Base-by-base conservation (phyloP, 257 asterid species). In the Fraxinus pennsylvanica region DNA sequence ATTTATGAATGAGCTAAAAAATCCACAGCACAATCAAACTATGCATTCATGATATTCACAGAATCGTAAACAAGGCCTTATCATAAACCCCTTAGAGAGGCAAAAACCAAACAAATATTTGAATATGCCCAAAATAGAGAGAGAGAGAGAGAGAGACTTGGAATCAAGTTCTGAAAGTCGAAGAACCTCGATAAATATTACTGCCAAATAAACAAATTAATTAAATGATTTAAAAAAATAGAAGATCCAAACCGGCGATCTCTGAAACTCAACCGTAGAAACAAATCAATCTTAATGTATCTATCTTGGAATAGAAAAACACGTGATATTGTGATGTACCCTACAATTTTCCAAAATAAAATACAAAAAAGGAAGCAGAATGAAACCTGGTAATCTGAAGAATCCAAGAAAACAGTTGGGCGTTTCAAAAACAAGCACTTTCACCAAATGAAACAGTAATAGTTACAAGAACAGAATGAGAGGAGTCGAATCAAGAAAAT, bases 301-400 rank as follows among this genome's bases (percentile, higher is more conserved):
- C 25, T 45, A 45, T 13, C 54, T 3, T 45, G 54, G n/a, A 45
- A 45, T 0, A 6, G 65, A 17, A 17, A 19, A 6, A 52, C 7
- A 17, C 63, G 1, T 50, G 21, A 25, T 14, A 6, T 15, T 50
- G 59, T 6, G 15, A 50, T 50, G 59, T 6, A 50, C 19, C 63
- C 1, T 57, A 57, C 29, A 6, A 19, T n/a, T 57, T 57, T 57
- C 15, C 19, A 2, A 50, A 70, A 76, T 35, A 47, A 15, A 9
- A 72, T 3, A 47, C n/a, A 1, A 36, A 32, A 72, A 13, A 38
- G 50, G 72, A 82, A 50, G 82, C 68, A 72, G 63, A 83, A 81
- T n/a, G 79, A 79, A 79, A 86, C 89, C 89, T 74, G 80, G 80
- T 74, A 35, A 78, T 35, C 36, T 33, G 57, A 73, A 80, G 79